Evolutionary conservation across 2,329 filamentous ascomycete species (phyloP).

Genomic region (Bimuria novae-zelandiae): DNA sequence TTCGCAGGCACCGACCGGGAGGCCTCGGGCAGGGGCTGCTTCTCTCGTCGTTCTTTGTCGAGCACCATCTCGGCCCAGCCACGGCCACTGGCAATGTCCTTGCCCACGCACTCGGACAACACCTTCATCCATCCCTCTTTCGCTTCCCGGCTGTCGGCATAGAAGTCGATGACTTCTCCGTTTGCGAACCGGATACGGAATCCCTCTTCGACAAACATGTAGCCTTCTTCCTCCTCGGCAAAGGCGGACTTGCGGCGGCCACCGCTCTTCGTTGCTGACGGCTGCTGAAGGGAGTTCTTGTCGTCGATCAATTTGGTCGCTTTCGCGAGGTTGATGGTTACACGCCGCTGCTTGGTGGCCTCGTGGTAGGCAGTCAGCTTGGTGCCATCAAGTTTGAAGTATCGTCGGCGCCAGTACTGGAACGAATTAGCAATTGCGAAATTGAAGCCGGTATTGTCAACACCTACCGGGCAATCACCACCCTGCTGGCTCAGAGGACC

Average conservation of each 20-base stretch:
- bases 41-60: conserved; percentile 48
- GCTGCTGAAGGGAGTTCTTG: conserved; percentile 78
- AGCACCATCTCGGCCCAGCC: conserved; percentile 68
- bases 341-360: conserved; percentile 89
- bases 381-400: conserved; percentile 90
- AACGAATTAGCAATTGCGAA: conserved; percentile 15
- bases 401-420: conserved; percentile 95
- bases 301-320: conserved; percentile 94
- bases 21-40: conserved; percentile 29
- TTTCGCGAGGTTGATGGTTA: conserved; percentile 94
- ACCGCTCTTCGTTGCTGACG: conserved; percentile 73
- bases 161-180: conserved; percentile 97
- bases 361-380: conserved; percentile 97
- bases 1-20: conserved; percentile 26
- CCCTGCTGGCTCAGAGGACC: conserved; percentile 94
- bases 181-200: conserved; percentile 99
- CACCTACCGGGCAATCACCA: conserved; percentile 90
- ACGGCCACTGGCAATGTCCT: conserved; percentile 56
- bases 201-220: conserved; percentile 99
- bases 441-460: conserved; percentile 23
- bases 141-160: conserved; percentile 83
- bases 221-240: conserved; percentile 96
- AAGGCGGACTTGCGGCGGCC: conserved; percentile 91
- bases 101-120: conserved; percentile 71
- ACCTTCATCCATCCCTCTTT: conserved; percentile 97